These are phyloP conservation scores for Bruguiera gymnorhiza DNA, from an alignment of 345 rosid genomes.

Conservation along the genomic window DNA sequence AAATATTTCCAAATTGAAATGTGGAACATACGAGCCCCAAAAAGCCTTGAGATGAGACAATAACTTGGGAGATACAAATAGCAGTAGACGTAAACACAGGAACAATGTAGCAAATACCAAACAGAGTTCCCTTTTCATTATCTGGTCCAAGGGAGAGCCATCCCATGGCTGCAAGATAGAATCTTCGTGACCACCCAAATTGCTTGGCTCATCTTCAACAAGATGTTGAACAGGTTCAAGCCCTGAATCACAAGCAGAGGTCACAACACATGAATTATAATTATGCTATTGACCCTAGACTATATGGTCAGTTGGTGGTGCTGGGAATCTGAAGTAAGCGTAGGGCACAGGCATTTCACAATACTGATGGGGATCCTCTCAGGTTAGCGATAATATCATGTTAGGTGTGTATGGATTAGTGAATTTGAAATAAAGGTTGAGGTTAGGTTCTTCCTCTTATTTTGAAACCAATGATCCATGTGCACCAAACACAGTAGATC, in stretches of 20 bases:
- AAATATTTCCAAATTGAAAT: slow-evolving; percentile 74
- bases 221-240: slow-evolving; percentile 49
- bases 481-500: too few relatives aligned
- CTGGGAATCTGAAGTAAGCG: not conserved
- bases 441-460: too few relatives aligned
- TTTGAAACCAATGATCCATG: too few relatives aligned
- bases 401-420: too few relatives aligned
- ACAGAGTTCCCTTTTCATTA: slow-evolving; percentile 55
- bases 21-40: slow-evolving; percentile 53
- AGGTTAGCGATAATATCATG: too few relatives aligned
- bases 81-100: slow-evolving; percentile 47
- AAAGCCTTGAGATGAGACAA: slow-evolving; percentile 53
- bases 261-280: not conserved
- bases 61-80: slow-evolving; percentile 42
- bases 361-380: too few relatives aligned
- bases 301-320: not conserved
- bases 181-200: slow-evolving; percentile 14
- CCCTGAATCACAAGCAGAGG: slow-evolving; percentile 43
- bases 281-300: not conserved
- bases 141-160: slow-evolving; percentile 36
- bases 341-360: too few relatives aligned
- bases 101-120: slow-evolving; percentile 50
- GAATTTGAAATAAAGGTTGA: too few relatives aligned
- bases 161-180: slow-evolving; percentile 34
- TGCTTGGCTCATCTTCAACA: slow-evolving; percentile 35